Conservation (phyloP, 768 basidiomycete species). For the Symmetrospora coprosmae region DNA sequence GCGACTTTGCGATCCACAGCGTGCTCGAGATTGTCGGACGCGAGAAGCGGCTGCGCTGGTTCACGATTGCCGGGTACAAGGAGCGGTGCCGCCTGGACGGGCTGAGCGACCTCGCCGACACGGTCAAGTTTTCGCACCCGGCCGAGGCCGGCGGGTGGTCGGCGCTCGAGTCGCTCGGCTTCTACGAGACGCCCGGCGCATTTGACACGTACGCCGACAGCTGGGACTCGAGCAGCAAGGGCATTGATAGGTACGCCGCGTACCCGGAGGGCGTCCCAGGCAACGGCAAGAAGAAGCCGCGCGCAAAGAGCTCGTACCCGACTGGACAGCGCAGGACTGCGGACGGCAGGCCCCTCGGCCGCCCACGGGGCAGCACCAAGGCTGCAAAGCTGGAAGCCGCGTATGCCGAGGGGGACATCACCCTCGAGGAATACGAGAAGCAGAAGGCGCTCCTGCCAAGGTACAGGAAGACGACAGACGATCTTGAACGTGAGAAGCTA, state of each 20-base stretch:
- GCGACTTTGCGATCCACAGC: slow-evolving; percentile 54
- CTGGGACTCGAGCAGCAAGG: too few relatives aligned
- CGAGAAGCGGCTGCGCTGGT: slow-evolving; percentile 75
- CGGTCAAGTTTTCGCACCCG: background rate
- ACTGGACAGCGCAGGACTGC: too few relatives aligned
- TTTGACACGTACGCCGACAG: background rate
- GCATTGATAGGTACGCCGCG: too few relatives aligned
- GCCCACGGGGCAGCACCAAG: too few relatives aligned
- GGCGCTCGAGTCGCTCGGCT: background rate
- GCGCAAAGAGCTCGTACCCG: background rate
- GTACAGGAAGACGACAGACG: too few relatives aligned
- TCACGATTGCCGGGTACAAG: slow-evolving; percentile 56
- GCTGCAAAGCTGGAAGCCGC: too few relatives aligned
- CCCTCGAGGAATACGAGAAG: too few relatives aligned
- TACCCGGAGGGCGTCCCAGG: too few relatives aligned
- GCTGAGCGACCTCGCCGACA: background rate
- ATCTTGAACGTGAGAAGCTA: too few relatives aligned
- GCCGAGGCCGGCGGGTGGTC: background rate
- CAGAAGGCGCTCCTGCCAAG: too few relatives aligned
- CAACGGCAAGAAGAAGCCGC: background rate
- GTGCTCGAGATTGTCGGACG: slow-evolving; percentile 70
- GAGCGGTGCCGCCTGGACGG: slow-evolving; percentile 52
- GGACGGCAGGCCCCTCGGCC: too few relatives aligned
- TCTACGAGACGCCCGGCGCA: slow-evolving; percentile 12
- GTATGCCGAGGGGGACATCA: too few relatives aligned